These are phyloP conservation scores for Suillus sp. DNA, from an alignment of 768 basidiomycete genomes.

Conservation along the genomic window DNA sequence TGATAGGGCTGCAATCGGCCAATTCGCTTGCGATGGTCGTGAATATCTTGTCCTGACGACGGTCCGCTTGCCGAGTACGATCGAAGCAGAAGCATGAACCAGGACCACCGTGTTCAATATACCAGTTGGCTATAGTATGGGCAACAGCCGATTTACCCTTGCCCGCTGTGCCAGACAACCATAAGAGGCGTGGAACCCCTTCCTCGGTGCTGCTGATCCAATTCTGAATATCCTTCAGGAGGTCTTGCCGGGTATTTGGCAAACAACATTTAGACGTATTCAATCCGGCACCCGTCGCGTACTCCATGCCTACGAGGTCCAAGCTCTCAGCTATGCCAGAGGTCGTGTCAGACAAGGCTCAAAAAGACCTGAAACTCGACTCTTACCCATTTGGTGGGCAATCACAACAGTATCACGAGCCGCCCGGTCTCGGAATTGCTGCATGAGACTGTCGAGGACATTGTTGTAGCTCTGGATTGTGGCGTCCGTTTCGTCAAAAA, in stretches of 20 bases:
- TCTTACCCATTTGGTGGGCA: background rate
- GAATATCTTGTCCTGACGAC: slow-evolving; percentile 1
- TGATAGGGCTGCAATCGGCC: background rate
- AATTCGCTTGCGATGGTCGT: slow-evolving; percentile 3
- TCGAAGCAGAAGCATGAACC: slow-evolving; percentile 21
- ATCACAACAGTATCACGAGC: background rate
- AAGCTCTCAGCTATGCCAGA: background rate
- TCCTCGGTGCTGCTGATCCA: slow-evolving; percentile 16
- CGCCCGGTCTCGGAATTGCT: background rate
- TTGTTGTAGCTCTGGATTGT: background rate
- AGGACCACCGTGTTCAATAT: slow-evolving; percentile 13
- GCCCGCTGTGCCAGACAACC: slow-evolving; percentile 18
- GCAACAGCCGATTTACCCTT: too few species aligned
- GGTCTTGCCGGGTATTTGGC: slow-evolving; percentile 13
- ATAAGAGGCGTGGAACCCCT: slow-evolving; percentile 12
- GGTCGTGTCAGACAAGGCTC: background rate
- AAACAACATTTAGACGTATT: slow-evolving; percentile 16
- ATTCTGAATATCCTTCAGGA: slow-evolving; percentile 17
- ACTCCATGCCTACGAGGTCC: slow-evolving; percentile 3
- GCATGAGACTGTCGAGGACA: background rate
- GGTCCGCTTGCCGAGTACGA: slow-evolving; percentile 2
- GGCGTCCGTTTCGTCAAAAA: background rate
- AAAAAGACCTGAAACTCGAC: background rate
- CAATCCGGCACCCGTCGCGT: background rate
- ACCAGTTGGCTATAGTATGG: slow-evolving; percentile 17